Evolutionary conservation across 805 yeast species (phyloP), one percentile per base, ranked within the genome.

Genomic region (Hanseniaspora nectarophila): DNA sequence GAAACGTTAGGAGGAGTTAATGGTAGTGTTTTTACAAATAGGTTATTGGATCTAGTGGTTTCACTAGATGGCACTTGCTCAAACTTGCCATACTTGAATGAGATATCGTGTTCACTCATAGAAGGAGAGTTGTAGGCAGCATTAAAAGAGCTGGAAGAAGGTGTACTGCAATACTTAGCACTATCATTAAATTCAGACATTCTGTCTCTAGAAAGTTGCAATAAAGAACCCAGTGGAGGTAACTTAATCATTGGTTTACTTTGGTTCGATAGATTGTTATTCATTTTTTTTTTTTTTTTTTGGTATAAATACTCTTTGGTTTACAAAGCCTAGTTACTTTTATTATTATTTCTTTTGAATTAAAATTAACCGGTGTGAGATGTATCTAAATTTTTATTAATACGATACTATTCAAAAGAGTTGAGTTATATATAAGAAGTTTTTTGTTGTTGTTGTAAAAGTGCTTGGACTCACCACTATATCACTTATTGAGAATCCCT

Each of bases 121-220:
- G 53, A 24, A 15, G 53, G 53, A 8, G 53, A 49, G 18, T 37
- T 16, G 21, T 37, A 37, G n/a, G 26, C 26, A 21, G 9, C 26
- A 21, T 12, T 21, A 20, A 21, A 21, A 37, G 40, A 37, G 40
- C 40, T 37, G 5, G 40, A 37, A 12, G 26, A 37, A 21, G 40
- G 40, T 23, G 40, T 37, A 16, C 26, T 37, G 21, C 21, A 37
- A 37, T 20, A 21, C 18, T 6, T 37, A 13, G 9, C 21, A 15
- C 20, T 15, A 12, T 37, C 26, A 37, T 20, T 37, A 12, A 21
- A n/a, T 15, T 37, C 40, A 10, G 16, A 13, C 20, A 37, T 10
- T 20, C 16, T 37, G 24, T 37, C 40, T 37, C 40, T 21, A 37
- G 40, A 21, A 7, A 37, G 8, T 37, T 37, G 40, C 15, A 40